Conservation (phyloP, 306 rosid genomes). For the Quercus aquifolioides region DNA sequence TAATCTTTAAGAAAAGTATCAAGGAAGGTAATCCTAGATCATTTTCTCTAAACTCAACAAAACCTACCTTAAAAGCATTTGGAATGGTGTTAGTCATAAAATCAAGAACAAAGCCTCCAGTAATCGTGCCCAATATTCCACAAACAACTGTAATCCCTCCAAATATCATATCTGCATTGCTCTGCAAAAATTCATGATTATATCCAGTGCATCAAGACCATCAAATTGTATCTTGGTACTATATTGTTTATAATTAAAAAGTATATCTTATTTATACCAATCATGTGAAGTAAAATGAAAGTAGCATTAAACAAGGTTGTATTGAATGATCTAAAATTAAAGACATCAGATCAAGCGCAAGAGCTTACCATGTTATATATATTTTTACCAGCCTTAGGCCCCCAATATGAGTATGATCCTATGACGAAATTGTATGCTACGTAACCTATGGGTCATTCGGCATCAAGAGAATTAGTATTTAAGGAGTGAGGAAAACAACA, state of each 20-base stretch:
- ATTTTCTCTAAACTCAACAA: conserved; percentile 2
- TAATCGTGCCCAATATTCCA: conserved; percentile 76
- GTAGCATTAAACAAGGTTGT: not conserved
- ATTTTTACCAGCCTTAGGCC: conserved; percentile 76
- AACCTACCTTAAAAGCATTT: conserved; percentile 87
- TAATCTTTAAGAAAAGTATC: conserved; percentile 11
- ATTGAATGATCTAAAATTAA: conserved; percentile 3
- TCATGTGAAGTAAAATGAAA: not conserved
- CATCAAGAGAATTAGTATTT: conserved; percentile 6
- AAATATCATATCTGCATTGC: conserved; percentile 70
- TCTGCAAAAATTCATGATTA: conserved; percentile 41
- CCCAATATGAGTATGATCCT: conserved; percentile 95
- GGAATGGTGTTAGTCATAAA: conserved; percentile 52
- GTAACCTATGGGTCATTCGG: conserved; percentile 47
- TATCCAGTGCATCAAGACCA: conserved; percentile 4
- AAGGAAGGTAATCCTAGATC: not conserved
- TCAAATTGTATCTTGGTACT: conserved; percentile 8
- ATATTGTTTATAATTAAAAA: conserved; percentile 1
- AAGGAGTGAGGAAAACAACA: not conserved
- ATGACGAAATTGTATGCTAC: conserved; percentile 73
- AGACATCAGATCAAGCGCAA: conserved; percentile 4
- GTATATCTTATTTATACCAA: conserved; percentile 2
- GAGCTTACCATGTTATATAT: conserved; percentile 73
- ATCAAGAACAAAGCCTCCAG: conserved; percentile 73
- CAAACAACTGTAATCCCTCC: conserved; percentile 78